Conservation (phyloP, 2,329 filamentous ascomycete species). For the Incumbomyces lentus region DNA sequence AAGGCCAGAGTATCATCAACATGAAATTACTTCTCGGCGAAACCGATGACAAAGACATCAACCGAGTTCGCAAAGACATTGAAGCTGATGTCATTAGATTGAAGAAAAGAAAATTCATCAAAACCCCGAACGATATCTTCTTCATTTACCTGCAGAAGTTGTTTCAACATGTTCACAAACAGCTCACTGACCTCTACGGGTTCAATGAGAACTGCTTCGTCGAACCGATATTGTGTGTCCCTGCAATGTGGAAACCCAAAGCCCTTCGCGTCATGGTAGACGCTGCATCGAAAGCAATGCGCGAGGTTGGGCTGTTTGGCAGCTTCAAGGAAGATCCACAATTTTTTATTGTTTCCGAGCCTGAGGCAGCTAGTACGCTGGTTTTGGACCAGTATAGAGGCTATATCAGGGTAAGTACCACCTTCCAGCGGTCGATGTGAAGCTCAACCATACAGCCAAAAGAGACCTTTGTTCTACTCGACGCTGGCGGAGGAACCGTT, state of each 20-base stretch:
- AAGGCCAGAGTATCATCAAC: background rate
- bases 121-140: background rate
- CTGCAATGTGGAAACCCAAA: background rate
- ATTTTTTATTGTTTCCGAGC: background rate
- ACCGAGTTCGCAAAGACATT: background rate
- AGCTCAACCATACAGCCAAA: background rate
- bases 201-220: background rate
- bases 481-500: constrained; percentile 13
- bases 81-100: background rate
- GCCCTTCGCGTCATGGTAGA: background rate
- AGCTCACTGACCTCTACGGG: background rate
- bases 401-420: background rate
- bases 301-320: background rate
- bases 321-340: background rate
- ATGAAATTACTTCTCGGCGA: background rate
- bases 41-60: background rate
- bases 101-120: background rate
- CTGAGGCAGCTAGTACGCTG: background rate
- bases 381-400: background rate
- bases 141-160: background rate
- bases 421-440: background rate
- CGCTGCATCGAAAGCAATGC: background rate
- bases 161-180: background rate
- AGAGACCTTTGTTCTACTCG: constrained; percentile 7
- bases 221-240: background rate